Evolutionary conservation across 2,329 filamentous ascomycete genomes (phyloP), one percentile per base, ranked within the genome.

Genomic region (Celoporthe dispersa): DNA sequence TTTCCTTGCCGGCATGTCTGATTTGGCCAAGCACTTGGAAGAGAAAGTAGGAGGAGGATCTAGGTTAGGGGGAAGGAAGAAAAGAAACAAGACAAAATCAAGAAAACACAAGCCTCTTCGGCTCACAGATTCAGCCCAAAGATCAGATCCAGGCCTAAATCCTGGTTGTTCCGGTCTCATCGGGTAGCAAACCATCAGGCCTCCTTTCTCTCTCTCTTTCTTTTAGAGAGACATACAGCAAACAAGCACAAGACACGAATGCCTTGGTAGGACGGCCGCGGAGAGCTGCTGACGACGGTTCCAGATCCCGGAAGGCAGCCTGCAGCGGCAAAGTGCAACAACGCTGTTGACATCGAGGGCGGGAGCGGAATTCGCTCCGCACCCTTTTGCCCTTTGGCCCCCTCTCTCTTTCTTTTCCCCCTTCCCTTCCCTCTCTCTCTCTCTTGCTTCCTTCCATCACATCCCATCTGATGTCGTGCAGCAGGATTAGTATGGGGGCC

Each of bases 261-360:
- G 57, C 57, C 57, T 60, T 16, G 37, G 35, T n/a, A 28, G 60
- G 11, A 53, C 28, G 48, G 63, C 44, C 63, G 31, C 31, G 63
- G 48, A 25, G 14, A 16, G 41, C 14, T 65, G 44, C 48, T 55
- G 63, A 25, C 28, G 33, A 14, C 19, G 63, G 33, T 65, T 65
- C 63, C 63, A 65, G 63, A 65, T 65, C 63, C 48, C 44, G 48
- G 48, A 55, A 53, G 63, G 63, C 28, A 39, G 33, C 41, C 48
- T 65, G 63, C 63, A 65, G 63, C 33, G 16, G 62, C 62, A 12
- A 28, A 22, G 22, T 16, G 31, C 8, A n/a, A 33, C 25, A 37
- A 25, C 22, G 33, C 62, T 14, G 28, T 25, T 6, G 11, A 57
- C 11, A 57, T 57, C 28, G 44, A 25, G 31, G 7, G 33, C 19